A percentile compares a stretch with the other conserved stretches of the same genome.
These are phyloP conservation scores for Metarhizium humberi DNA, from an alignment of 2,329 filamentous ascomycete species.

Conservation along the genomic window DNA sequence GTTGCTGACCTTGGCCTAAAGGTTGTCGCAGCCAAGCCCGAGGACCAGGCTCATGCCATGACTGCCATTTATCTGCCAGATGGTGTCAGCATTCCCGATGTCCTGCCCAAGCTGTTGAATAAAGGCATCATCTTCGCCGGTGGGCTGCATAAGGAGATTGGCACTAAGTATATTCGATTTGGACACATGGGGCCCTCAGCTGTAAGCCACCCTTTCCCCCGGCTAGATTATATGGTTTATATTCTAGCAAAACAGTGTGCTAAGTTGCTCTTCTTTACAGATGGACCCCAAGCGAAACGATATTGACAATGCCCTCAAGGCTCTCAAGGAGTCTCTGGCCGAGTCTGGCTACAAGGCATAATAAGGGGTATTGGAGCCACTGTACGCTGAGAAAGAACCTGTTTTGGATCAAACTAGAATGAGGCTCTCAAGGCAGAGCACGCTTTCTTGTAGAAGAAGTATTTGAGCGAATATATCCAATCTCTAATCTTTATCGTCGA, in stretches of 20 bases:
- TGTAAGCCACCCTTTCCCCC: constrained; percentile 34
- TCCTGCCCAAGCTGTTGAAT: constrained; percentile 76
- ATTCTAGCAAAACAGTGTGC: neutral
- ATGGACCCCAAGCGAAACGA: constrained; percentile 72
- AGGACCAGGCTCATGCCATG: constrained; percentile 95
- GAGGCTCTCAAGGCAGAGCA: neutral
- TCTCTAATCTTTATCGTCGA: neutral
- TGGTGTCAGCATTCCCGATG: constrained; percentile 65
- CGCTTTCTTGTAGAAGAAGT: neutral
- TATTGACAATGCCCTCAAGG: constrained; percentile 73
- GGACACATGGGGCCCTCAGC: constrained; percentile 97
- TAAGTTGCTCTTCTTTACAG: constrained; percentile 18
- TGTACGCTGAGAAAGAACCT: neutral
- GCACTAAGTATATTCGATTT: constrained; percentile 85
- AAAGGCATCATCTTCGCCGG: constrained; percentile 91
- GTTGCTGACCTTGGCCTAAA: constrained; percentile 74
- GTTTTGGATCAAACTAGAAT: neutral
- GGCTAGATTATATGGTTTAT: neutral
- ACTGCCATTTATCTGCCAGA: constrained; percentile 95
- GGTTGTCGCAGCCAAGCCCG: constrained; percentile 74
- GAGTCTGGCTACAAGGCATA: constrained; percentile 60
- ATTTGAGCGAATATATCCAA: neutral
- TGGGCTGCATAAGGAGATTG: constrained; percentile 93
- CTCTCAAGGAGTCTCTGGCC: constrained; percentile 62
- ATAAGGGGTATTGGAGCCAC: neutral